phyloP scores from a whole-genome alignment of 140 eudicot species.

The Bidens hawaiensis region DNA sequence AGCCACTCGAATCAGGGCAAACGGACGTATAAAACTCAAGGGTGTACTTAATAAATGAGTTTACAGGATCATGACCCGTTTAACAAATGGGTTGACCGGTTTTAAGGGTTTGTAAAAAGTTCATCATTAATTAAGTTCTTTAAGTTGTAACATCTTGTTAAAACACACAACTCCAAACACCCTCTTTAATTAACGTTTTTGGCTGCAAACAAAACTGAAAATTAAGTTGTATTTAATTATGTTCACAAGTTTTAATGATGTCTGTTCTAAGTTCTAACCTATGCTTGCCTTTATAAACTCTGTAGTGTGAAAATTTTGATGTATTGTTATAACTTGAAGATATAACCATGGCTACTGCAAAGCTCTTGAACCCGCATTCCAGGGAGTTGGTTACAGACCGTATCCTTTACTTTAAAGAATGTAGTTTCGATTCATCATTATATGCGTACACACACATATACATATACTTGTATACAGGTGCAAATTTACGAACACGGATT shows the following conservation, averaged over 20 bases:
- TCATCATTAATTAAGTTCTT: no score
- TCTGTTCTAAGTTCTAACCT: neutral
- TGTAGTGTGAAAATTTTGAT: constrained; percentile 20
- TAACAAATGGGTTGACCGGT: no score
- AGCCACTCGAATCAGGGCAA: no score
- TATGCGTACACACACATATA: neutral
- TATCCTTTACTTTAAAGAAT: neutral
- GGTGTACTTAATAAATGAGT: no score
- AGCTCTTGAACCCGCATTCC: no score
- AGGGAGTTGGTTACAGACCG: no score
- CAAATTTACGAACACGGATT: no score
- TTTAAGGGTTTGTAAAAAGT: no score
- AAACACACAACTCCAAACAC: neutral
- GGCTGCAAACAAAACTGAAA: neutral
- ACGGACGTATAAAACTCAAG: no score
- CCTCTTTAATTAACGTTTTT: neutral
- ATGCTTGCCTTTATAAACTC: neutral
- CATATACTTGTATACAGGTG: no score
- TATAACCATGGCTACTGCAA: no score
- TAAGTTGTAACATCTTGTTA: neutral
- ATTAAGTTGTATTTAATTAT: neutral
- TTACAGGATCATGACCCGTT: no score
- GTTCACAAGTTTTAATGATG: neutral
- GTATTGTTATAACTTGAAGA: constrained; percentile 12
- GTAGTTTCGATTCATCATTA: neutral